Conservation (phyloP, 805 yeast species). For the Zygotorulaspora chibaensis region DNA sequence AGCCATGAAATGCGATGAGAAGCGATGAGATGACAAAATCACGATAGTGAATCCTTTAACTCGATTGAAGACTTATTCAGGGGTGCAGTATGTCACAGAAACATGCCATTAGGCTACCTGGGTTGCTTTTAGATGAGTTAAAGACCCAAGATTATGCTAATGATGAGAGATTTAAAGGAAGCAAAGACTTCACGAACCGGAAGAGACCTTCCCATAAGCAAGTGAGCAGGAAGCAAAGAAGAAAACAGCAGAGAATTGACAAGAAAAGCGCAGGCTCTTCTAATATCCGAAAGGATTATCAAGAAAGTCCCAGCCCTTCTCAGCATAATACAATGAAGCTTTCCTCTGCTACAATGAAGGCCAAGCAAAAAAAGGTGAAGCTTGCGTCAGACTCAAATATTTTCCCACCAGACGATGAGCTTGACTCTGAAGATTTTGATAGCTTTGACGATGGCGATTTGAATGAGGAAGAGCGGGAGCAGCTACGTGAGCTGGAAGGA, state of each 20-base stretch:
- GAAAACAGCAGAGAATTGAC: constrained; percentile 39
- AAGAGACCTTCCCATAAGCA: constrained; percentile 32
- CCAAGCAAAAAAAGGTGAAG: constrained; percentile 23
- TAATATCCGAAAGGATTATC: not conserved
- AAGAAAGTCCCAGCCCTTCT: not conserved
- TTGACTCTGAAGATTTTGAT: constrained; percentile 42
- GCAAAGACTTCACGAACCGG: constrained; percentile 25
- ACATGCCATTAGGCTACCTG: constrained; percentile 51
- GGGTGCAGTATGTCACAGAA: constrained; percentile 6
- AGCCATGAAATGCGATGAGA: constrained; percentile 3
- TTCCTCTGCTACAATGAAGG: constrained; percentile 6
- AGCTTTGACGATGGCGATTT: constrained; percentile 39
- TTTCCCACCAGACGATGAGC: constrained; percentile 40
- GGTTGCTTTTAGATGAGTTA: constrained; percentile 50
- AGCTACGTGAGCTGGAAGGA: constrained; percentile 26
- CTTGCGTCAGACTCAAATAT: constrained; percentile 13
- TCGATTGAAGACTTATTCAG: not conserved
- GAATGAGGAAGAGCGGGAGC: constrained; percentile 32
- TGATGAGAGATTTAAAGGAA: constrained; percentile 35
- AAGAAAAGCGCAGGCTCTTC: constrained; percentile 25
- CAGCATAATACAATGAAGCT: not conserved
- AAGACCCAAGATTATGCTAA: constrained; percentile 42
- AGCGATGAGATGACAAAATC: constrained; percentile 15
- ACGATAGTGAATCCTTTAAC: too few species aligned
- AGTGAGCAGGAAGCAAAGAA: constrained; percentile 40